A percentile compares a stretch with the other conserved stretches of the same genome.
phyloP scores from a whole-genome alignment of 768 basidiomycete genomes.

The Lentinula boryana region DNA sequence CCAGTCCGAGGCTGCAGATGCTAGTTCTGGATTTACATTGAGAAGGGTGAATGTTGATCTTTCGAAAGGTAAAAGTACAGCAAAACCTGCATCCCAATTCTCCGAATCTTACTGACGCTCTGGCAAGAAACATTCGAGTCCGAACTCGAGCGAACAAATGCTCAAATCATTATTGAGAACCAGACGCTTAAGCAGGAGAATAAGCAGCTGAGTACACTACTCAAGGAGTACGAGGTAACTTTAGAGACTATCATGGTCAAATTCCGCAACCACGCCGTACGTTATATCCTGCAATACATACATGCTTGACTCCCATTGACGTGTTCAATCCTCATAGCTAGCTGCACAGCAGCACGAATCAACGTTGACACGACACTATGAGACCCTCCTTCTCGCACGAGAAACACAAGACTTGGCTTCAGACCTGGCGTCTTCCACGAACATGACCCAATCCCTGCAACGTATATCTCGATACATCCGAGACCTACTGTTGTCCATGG shows the following conservation, averaged over 20 bases:
- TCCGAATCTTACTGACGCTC: constrained; percentile 31
- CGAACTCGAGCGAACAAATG: constrained; percentile 85
- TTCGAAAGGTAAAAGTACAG: constrained; percentile 54
- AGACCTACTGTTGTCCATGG: constrained; percentile 64
- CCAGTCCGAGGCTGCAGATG: constrained; percentile 71
- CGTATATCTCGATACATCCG: constrained; percentile 67
- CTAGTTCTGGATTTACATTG: constrained; percentile 69
- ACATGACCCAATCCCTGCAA: constrained; percentile 60
- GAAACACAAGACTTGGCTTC: constrained; percentile 50
- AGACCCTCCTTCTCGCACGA: constrained; percentile 64
- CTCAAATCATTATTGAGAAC: constrained; percentile 90
- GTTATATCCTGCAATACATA: constrained; percentile 21
- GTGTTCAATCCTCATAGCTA: constrained; percentile 39
- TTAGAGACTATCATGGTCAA: constrained; percentile 97
- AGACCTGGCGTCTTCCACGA: constrained; percentile 53
- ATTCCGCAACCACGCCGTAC: constrained; percentile 85
- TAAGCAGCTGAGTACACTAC: constrained; percentile 79
- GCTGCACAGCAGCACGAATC: constrained; percentile 91
- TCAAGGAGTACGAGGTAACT: constrained; percentile 93
- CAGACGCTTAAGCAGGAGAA: constrained; percentile 91
- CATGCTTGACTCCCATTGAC: constrained; percentile 1
- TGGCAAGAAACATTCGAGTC: constrained; percentile 85
- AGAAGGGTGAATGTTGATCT: constrained; percentile 86
- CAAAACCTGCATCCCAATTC: constrained; percentile 8
- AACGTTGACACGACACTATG: constrained; percentile 86